Conservation (phyloP, 78 protist genomes). For the Speleostelium caveatum region DNA sequence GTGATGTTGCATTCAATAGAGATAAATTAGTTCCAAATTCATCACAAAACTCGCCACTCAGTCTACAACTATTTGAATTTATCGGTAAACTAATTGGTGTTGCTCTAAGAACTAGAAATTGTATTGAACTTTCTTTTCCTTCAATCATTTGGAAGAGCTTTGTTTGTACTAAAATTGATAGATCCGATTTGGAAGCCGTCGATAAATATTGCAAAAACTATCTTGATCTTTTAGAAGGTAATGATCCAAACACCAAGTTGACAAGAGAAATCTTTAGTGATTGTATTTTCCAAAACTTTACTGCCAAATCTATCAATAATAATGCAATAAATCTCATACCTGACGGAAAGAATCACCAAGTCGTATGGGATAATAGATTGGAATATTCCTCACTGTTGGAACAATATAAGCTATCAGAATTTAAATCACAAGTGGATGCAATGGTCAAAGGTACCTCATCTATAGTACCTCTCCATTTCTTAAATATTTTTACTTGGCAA, state of each 20-base stretch:
- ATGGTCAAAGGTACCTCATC: conserved; percentile 55
- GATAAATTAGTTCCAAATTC: conserved; percentile 84
- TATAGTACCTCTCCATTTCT: conserved; percentile 52
- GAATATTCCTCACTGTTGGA: conserved; percentile 72
- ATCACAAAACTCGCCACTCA: conserved; percentile 38
- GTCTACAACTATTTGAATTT: conserved; percentile 61
- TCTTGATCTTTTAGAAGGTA: conserved; percentile 33
- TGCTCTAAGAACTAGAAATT: conserved; percentile 74
- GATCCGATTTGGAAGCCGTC: conserved; percentile 68
- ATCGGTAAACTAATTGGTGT: conserved; percentile 80
- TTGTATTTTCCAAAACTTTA: conserved; percentile 45
- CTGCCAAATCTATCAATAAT: conserved; percentile 52
- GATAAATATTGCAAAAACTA: conserved; percentile 49
- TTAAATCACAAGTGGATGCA: conserved; percentile 60
- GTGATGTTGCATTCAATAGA: conserved; percentile 81
- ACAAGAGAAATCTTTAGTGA: conserved; percentile 34
- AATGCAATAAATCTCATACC: conserved; percentile 6
- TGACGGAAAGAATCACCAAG: conserved; percentile 51
- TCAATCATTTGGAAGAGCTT: conserved; percentile 76
- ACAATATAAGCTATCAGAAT: conserved; percentile 71
- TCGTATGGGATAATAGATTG: conserved; percentile 57
- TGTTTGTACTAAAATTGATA: conserved; percentile 51
- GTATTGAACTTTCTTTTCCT: conserved; percentile 73
- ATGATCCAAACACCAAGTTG: not conserved
- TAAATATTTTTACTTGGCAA: conserved; percentile 81